A percentile compares a stretch with the other conserved stretches of the same genome.
Conservation (phyloP, 176 grass and related monocot species). For the Aegilops speltoides region DNA sequence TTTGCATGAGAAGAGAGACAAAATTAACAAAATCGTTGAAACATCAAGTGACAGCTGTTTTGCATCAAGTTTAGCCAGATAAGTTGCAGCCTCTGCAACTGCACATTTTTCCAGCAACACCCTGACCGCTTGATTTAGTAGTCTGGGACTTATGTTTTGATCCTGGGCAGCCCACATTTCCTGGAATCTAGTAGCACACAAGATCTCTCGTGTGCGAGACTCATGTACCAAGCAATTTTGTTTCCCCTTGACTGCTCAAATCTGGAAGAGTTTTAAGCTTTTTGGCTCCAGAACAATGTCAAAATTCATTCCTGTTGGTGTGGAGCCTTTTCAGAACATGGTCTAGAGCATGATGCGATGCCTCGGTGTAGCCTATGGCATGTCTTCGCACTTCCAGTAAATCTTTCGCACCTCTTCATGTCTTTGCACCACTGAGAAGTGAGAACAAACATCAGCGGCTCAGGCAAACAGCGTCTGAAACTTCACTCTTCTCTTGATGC, state of each 20-base stretch:
- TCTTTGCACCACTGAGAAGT: not conserved
- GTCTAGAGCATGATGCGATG: too few species aligned
- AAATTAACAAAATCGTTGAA: not conserved
- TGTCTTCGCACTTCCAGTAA: not conserved
- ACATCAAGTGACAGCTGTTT: not conserved
- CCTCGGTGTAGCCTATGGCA: not conserved
- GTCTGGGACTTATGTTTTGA: too few species aligned
- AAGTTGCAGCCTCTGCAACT: not conserved
- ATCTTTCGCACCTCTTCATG: not conserved
- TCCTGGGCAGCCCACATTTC: not conserved
- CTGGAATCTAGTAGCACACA: not conserved
- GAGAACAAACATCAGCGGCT: not conserved
- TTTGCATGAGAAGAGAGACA: not conserved
- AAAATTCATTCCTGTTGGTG: not conserved
- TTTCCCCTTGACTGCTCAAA: not conserved
- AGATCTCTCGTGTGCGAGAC: not conserved
- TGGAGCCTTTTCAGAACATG: not conserved
- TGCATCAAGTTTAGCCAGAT: not conserved
- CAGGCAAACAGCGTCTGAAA: constrained; percentile 75
- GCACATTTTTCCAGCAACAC: too few species aligned
- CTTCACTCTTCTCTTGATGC: constrained; percentile 86
- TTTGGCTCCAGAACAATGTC: not conserved
- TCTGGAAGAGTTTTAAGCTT: not conserved
- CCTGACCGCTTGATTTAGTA: not conserved
- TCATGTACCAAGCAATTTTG: not conserved